Conservation (phyloP, 345 rosid genomes). For the Eucalyptus curtisii region DNA sequence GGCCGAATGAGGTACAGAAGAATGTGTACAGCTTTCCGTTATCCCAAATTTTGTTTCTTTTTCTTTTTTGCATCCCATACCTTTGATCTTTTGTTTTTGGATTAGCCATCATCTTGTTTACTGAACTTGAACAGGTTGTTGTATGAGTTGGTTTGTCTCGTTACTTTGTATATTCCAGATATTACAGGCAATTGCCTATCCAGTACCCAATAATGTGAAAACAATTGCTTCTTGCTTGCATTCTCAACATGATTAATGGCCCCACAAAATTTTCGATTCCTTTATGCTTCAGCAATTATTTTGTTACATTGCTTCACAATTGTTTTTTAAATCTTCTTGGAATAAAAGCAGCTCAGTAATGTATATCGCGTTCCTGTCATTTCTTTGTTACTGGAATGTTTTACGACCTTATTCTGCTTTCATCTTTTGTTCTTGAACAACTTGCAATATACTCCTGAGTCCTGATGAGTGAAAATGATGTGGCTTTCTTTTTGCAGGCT, state of each 20-base stretch:
- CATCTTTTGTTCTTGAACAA: neutral
- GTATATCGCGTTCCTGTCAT: neutral
- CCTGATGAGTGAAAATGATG: neutral
- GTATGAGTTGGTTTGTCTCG: neutral
- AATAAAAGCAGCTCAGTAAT: neutral
- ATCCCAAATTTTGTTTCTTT: neutral
- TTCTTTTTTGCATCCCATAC: neutral
- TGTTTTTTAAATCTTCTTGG: neutral
- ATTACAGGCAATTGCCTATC: neutral
- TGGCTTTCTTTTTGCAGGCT: constrained; percentile 36
- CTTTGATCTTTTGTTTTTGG: neutral
- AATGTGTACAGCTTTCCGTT: neutral
- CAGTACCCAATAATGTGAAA: neutral
- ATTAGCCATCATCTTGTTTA: neutral
- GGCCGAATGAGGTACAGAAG: neutral
- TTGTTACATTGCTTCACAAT: neutral
- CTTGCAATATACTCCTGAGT: neutral
- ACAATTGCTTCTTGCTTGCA: neutral
- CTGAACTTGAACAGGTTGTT: neutral
- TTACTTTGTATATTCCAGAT: neutral
- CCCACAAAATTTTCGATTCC: neutral
- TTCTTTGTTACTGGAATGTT: neutral
- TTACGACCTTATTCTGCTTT: neutral
- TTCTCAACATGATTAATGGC: neutral
- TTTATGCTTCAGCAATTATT: neutral